phyloP scores from a whole-genome alignment of 1,284 basidiomycete genomes.

The Malassezia sympodialis region DNA sequence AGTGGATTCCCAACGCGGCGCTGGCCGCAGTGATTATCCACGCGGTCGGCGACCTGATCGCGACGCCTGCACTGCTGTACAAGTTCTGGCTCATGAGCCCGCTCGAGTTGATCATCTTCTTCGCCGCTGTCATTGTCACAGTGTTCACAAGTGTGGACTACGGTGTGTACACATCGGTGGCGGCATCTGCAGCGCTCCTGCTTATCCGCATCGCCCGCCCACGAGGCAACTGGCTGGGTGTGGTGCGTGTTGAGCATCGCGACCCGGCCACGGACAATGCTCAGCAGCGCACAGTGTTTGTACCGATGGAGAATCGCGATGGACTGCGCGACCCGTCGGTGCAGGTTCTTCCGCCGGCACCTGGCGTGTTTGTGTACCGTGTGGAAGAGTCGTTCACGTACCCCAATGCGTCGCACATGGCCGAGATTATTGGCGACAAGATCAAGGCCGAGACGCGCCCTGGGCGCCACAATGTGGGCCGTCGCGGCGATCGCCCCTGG shows the following conservation, averaged over 20 bases:
- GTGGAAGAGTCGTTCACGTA: constrained; percentile 89
- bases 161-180: constrained; percentile 84
- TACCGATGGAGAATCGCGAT: constrained; percentile 59
- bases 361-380: constrained; percentile 83
- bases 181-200: constrained; percentile 69
- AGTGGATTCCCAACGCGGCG: constrained; percentile 53
- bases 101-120: constrained; percentile 82
- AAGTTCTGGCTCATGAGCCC: constrained; percentile 89
- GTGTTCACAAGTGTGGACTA: constrained; percentile 61
- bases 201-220: constrained; percentile 83
- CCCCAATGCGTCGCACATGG: constrained; percentile 75
- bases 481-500: constrained; percentile 68
- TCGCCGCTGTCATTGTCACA: constrained; percentile 75
- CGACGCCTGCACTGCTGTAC: constrained; percentile 75
- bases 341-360: constrained; percentile 65
- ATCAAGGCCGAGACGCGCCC: constrained; percentile 68
- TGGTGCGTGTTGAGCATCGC: constrained; percentile 52
- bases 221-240: constrained; percentile 80
- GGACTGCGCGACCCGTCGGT: constrained; percentile 63
- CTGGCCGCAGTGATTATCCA: constrained; percentile 92
- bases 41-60: constrained; percentile 74
- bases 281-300: constrained; percentile 58
- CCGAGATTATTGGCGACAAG: constrained; percentile 67
- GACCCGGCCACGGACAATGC: constrained; percentile 9
- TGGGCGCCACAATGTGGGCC: constrained; percentile 49